A percentile compares a stretch with the other conserved stretches of the same genome.
Evolutionary conservation across 768 basidiomycete species (phyloP).

Genomic region (Naematelia aurantialba): DNA sequence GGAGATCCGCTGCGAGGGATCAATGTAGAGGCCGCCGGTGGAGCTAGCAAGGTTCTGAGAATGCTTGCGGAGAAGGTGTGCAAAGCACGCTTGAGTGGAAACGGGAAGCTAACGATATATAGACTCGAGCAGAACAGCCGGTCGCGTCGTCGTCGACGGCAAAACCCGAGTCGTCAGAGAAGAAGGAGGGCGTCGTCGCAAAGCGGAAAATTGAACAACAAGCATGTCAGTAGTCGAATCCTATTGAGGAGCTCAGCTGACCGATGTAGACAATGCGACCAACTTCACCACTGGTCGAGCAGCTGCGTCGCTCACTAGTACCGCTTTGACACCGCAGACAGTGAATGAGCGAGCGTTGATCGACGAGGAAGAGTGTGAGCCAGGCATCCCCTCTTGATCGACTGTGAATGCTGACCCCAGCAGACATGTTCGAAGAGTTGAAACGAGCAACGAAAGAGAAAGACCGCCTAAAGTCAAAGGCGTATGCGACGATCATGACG

Average conservation of each 20-base stretch:
- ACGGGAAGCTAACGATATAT: constrained; percentile 2
- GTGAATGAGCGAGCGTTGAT: constrained; percentile 77
- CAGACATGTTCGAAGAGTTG: constrained; percentile 91
- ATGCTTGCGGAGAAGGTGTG: constrained; percentile 51
- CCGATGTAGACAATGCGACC: constrained; percentile 53
- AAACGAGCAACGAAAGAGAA: constrained; percentile 81
- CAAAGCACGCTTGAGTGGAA: no score
- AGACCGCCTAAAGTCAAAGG: constrained; percentile 82
- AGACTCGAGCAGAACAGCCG: constrained; percentile 32
- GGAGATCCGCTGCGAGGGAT: constrained; percentile 50
- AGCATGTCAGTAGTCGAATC: constrained; percentile 29
- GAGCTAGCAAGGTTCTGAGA: constrained; percentile 50
- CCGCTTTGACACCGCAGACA: constrained; percentile 74
- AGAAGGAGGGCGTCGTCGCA: constrained; percentile 41
- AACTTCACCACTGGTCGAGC: constrained; percentile 65
- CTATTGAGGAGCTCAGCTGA: neutral
- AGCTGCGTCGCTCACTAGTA: constrained; percentile 90
- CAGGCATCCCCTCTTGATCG: neutral
- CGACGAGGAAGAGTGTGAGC: constrained; percentile 84
- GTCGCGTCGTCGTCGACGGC: constrained; percentile 7
- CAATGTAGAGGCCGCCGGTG: constrained; percentile 52
- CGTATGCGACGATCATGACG: constrained; percentile 93
- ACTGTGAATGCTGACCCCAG: neutral
- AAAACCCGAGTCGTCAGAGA: constrained; percentile 7
- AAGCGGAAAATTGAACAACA: constrained; percentile 37